Evolutionary conservation across 768 basidiomycete genomes (phyloP).

Genomic region (Piloderma croceum): DNA sequence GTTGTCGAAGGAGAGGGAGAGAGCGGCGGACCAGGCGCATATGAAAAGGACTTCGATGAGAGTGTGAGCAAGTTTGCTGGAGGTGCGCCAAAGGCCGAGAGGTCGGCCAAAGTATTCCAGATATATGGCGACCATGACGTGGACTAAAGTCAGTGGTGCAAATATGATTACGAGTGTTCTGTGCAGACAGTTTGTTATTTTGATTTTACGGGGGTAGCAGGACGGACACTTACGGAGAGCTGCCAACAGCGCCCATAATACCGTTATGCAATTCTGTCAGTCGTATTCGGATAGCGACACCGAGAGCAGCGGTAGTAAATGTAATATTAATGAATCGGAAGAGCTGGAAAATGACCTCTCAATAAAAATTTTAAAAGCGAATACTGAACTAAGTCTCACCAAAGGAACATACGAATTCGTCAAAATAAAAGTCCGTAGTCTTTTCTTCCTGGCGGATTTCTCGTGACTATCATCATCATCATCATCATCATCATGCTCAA

Average conservation of each 20-base stretch:
- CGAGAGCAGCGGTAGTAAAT: conserved; percentile 75
- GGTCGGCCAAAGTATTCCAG: conserved; percentile 92
- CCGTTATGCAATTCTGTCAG: conserved; percentile 42
- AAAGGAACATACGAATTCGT: conserved; percentile 74
- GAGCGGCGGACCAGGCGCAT: conserved; percentile 88
- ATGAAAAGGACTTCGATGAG: conserved; percentile 86
- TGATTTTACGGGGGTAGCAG: not conserved
- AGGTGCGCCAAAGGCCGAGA: conserved; percentile 87
- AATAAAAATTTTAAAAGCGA: too few species aligned
- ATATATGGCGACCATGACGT: conserved; percentile 75
- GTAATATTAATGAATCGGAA: conserved; percentile 82
- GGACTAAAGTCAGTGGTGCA: conserved; percentile 73
- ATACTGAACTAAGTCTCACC: conserved; percentile 36
- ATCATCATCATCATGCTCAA: conserved; percentile 23
- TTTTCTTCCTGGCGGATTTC: conserved; percentile 33
- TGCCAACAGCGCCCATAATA: conserved; percentile 70
- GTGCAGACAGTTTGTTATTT: not conserved
- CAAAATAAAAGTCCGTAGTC: conserved; percentile 61
- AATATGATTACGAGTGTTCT: conserved; percentile 84
- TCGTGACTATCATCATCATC: conserved; percentile 18
- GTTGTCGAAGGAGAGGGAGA: conserved; percentile 87
- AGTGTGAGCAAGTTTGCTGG: conserved; percentile 80
- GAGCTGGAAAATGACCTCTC: conserved; percentile 46
- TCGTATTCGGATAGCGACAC: conserved; percentile 72
- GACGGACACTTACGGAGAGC: conserved; percentile 59